These are phyloP conservation scores for Chlamydomonas urium DNA, from an alignment of 139 green algal species.

Conservation along the genomic window DNA sequence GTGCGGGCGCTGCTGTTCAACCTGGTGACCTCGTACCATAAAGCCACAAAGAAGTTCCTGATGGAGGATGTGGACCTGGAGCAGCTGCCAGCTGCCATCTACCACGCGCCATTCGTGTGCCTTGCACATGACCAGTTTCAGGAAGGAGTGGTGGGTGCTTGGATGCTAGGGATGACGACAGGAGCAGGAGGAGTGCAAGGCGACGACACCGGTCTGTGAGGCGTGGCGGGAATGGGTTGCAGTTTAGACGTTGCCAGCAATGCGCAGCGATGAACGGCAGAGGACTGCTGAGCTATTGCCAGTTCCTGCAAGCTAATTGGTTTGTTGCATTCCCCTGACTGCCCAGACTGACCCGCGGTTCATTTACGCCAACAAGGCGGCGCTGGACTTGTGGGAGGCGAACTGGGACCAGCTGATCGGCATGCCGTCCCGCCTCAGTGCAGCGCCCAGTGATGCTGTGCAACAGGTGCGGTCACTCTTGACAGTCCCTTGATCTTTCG, in stretches of 20 bases:
- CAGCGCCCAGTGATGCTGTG: neutral
- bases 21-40: neutral
- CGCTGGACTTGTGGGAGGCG: conserved; percentile 35
- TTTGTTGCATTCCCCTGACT: neutral
- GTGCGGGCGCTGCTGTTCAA: neutral
- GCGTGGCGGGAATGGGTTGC: too few species aligned
- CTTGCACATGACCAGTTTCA: conserved; percentile 46
- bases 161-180: too few species aligned
- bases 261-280: too few species aligned
- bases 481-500: neutral
- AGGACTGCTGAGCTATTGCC: too few species aligned
- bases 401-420: conserved; percentile 37
- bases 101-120: conserved; percentile 40
- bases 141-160: conserved; percentile 8
- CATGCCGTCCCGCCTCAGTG: conserved; percentile 13
- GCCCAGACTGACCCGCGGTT: conserved; percentile 28
- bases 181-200: too few species aligned
- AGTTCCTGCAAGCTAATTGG: too few species aligned
- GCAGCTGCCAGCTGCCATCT: conserved; percentile 33
- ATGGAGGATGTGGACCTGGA: conserved; percentile 34
- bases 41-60: conserved; percentile 30
- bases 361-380: conserved; percentile 45
- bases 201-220: too few species aligned
- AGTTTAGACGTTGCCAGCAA: too few species aligned
- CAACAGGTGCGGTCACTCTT: conserved; percentile 4